These are phyloP conservation scores for Backusella morwellensis DNA, from an alignment of 192 early-diverging fungal species.

Conservation along the genomic window DNA sequence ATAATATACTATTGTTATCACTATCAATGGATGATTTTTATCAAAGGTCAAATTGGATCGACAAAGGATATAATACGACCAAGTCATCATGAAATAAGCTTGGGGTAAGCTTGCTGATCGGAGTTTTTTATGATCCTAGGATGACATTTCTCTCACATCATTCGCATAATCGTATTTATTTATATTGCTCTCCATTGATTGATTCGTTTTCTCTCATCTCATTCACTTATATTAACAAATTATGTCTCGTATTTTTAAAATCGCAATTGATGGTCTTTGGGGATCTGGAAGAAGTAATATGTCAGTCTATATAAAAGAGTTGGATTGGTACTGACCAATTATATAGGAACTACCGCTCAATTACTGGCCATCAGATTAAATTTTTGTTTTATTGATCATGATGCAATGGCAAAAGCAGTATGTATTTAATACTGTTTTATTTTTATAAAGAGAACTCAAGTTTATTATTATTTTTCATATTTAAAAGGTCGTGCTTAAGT, in stretches of 20 bases:
- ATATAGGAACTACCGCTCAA: slow-evolving; percentile 63
- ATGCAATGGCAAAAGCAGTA: slow-evolving; percentile 62
- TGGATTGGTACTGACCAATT: not conserved
- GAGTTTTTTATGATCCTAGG: not conserved
- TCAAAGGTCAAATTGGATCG: too few relatives aligned
- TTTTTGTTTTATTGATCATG: slow-evolving; percentile 76
- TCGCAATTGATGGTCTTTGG: slow-evolving; percentile 82
- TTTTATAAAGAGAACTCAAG: too few relatives aligned
- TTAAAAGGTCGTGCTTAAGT: slow-evolving; percentile 32
- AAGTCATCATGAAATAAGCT: not conserved
- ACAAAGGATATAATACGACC: not conserved
- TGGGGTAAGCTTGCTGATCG: not conserved
- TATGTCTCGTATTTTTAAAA: slow-evolving; percentile 47
- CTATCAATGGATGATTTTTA: too few relatives aligned
- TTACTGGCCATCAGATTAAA: slow-evolving; percentile 60
- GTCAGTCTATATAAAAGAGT: too few relatives aligned
- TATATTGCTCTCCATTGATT: not conserved
- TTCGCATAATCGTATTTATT: not conserved
- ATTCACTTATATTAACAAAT: not conserved
- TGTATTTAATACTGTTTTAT: not conserved
- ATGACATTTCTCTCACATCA: slow-evolving; percentile 4
- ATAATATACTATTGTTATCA: too few relatives aligned
- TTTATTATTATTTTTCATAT: too few relatives aligned
- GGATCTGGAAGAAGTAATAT: slow-evolving; percentile 77
- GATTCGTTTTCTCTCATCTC: not conserved